Evolutionary conservation across 1,284 basidiomycete species (phyloP), one percentile per base, ranked within the genome.

Genomic region (Microbotryomycetes sp.): DNA sequence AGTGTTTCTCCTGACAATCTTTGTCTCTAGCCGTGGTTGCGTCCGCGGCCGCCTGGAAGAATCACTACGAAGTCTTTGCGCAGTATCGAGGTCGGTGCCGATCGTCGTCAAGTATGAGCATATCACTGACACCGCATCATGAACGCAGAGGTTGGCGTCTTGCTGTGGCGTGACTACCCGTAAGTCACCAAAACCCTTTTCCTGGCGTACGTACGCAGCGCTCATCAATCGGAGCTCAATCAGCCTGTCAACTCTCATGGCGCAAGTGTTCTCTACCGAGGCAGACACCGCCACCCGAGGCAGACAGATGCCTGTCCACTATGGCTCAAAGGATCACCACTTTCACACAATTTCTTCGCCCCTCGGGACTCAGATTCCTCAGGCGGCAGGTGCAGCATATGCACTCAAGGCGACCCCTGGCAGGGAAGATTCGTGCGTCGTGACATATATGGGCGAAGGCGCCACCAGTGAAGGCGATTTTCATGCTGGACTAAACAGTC

Each of bases 331-430:
- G 2, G 78, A 85, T 60, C 83, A 88, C 66, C 91, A 94, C 74
- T 94, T 94, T 74, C 89, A 93, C 75, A 91, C 89, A 29, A 93
- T 97, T 65, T 94, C 91, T 4, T 91, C 89, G 11, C 89, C 92
- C 0, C 80, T 97, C n/a, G 89, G 88, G 2, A 97, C 92, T 0
- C 92, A 97, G 76, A 91, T 97, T 66, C 93, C 92, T 0, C 91
- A 96, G 76, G 93, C 91, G 6, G 91, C 92, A 0, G 93, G 93
- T 5, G 89, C 94, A 4, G 92, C 83, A 0, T 96, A 89, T 73
- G 90, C 91, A 1, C 79, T 97, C 57, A 88, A 88, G 73, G 83
- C 89, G 4, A 86, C 86, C 62, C 87, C 88, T 0, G 78, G 77
- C 45, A 81, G 87, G 55, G 81, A 83, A 23, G 82, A 82, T 64